Percentiles rank a stretch among this genome's conserved stretches.
Evolutionary conservation across 2,329 filamentous ascomycete genomes (phyloP).

Genomic region (Geoglossum cookeanum): DNA sequence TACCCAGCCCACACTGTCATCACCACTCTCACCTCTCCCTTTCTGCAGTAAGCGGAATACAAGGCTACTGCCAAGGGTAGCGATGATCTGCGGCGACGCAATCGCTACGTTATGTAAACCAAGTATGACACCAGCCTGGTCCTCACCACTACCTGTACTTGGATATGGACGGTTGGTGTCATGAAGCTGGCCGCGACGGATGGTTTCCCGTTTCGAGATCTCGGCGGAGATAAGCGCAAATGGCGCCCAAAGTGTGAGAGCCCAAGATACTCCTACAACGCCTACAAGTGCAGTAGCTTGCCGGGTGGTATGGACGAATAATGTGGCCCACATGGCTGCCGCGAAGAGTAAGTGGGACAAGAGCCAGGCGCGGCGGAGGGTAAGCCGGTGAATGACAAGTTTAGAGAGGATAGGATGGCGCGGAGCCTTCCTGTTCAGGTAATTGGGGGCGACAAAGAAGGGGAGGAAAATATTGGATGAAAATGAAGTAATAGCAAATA

Average conservation of each 20-base stretch:
- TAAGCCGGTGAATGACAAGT: slow-evolving; percentile 51
- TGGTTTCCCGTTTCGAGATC: slow-evolving; percentile 63
- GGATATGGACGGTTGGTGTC: slow-evolving; percentile 14
- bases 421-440: slow-evolving; percentile 20
- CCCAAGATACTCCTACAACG: slow-evolving; percentile 78
- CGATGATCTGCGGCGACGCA: slow-evolving; percentile 76
- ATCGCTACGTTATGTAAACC: slow-evolving; percentile 94
- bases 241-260: slow-evolving; percentile 80
- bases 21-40: slow-evolving; percentile 63
- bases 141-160: slow-evolving; percentile 37
- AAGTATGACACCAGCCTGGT: slow-evolving; percentile 75
- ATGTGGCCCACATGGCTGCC: slow-evolving; percentile 61
- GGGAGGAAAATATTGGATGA: slow-evolving; percentile 66
- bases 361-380: slow-evolving; percentile 76
- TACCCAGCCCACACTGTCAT: slow-evolving; percentile 74
- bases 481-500: slow-evolving; percentile 76
- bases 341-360: slow-evolving; percentile 71
- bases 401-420: slow-evolving; percentile 3
- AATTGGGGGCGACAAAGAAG: slow-evolving; percentile 69
- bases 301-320: slow-evolving; percentile 52
- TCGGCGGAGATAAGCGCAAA: slow-evolving; percentile 91
- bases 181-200: slow-evolving; percentile 31
- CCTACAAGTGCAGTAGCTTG: slow-evolving; percentile 61
- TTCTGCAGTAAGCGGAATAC: slow-evolving; percentile 81
- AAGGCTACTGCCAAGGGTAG: slow-evolving; percentile 63